Percentiles rank a stretch among this genome's conserved stretches.
Conservation (phyloP, 441 rosid genomes). For the Populus hybrid region DNA sequence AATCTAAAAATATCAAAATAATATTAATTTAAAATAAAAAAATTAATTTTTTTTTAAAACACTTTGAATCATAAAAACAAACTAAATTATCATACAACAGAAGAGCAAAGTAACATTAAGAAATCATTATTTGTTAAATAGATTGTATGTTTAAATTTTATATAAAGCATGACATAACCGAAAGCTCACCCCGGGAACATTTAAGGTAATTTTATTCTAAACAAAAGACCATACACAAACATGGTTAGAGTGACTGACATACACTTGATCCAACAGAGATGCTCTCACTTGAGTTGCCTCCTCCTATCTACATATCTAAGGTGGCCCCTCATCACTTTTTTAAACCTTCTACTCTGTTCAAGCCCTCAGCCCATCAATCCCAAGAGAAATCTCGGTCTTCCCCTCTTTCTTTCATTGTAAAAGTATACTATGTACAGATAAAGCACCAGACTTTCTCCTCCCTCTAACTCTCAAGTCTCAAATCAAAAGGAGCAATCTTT, state of each 20-base stretch:
- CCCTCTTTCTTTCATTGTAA: neutral
- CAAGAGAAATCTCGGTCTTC: neutral
- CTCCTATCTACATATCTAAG: neutral
- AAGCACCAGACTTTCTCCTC: neutral
- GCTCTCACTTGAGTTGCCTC: neutral
- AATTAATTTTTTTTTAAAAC: no score
- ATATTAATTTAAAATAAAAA: no score
- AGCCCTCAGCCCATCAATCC: neutral
- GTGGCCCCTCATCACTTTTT: neutral
- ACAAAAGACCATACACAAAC: neutral
- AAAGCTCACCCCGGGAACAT: neutral
- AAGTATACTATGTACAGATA: neutral
- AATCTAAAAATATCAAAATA: no score
- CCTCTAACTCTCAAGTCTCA: neutral
- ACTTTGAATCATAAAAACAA: no score
- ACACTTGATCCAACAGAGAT: neutral
- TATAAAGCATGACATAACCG: no score
- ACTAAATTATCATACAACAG: no score
- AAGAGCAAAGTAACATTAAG: no score
- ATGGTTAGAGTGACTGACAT: neutral
- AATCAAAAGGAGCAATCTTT: neutral
- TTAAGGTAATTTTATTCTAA: neutral
- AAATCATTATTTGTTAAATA: no score
- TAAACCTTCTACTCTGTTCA: neutral
- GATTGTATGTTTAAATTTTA: no score